Evolutionary conservation across 805 yeast species (phyloP), one percentile per base, ranked within the genome.

Genomic region (Priceomyces haplophilus): DNA sequence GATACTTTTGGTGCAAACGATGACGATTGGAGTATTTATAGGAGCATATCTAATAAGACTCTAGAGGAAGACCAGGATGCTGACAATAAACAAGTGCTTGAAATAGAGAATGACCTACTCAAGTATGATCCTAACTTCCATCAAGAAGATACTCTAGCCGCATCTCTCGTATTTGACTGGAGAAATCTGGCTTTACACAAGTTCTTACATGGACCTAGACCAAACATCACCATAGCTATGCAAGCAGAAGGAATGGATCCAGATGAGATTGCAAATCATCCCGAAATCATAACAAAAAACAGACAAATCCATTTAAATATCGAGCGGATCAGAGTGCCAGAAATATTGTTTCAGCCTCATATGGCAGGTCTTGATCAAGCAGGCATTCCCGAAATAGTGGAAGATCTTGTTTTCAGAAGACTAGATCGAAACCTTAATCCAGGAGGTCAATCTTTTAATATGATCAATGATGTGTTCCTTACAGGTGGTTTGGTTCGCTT

Each of bases 291-390:
- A n/a, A 88, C 83, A 50, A 88, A 90, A 52, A 84, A 83, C 47
- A 95, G 90, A 63, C 98, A 93, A 65, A 72, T 95, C 42, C 96
- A 90, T 67, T 54, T 93, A 35, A 95, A 91, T 60, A 75, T 91
- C 33, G 99, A 93, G 65, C 75, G 99, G 45, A 84, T 91, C 21
- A 76, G 95, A 44, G 87, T 91, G 2, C 97, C 98, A 0, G 99
- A 93, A 63, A 83, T 90, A 2, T 58, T 89, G 37, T 89, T 93
- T 63, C 93, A 91, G 60, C 99, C 99, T 5, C 77, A 83, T 7
- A 88, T 93, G 48, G 96, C 95, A 0, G 99, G 99, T 17, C 71
- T 89, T 17, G 99, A 93, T 62, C 98, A 90, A 65, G 96, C 97
- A 0, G 98, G 98, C 20, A 73, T 93, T n/a, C 59, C 78, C 18